Percentiles rank a stretch among this genome's conserved stretches.
phyloP scores from a whole-genome alignment of 2,329 filamentous ascomycete genomes.

The Cladosporium cucumerinum region DNA sequence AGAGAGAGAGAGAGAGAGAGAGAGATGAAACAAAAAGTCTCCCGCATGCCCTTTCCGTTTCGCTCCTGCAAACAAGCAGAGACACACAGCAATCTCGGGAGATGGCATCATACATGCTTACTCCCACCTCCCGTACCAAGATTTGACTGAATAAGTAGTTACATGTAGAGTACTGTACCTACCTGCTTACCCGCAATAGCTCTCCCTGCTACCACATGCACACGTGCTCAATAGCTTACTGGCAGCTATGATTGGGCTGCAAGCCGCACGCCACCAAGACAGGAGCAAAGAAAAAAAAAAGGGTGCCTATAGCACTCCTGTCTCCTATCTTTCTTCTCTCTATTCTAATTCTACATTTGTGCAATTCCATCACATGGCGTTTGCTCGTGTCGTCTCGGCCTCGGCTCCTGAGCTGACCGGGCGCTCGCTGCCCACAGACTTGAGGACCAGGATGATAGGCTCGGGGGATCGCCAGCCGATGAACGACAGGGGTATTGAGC shows the following conservation, averaged over 20 bases:
- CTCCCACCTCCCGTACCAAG: neutral
- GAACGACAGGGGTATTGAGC: slow-evolving; percentile 7
- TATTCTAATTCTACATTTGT: neutral
- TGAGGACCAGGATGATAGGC: slow-evolving; percentile 5
- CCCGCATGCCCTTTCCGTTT: neutral
- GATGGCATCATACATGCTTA: neutral
- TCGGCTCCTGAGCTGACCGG: neutral
- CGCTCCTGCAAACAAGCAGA: neutral
- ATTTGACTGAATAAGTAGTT: neutral
- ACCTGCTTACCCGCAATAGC: neutral
- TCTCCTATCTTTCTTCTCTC: neutral
- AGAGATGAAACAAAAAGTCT: neutral
- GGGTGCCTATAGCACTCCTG: neutral
- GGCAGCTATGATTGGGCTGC: slow-evolving; percentile 5
- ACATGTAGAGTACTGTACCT: neutral
- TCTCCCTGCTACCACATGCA: slow-evolving; percentile 1
- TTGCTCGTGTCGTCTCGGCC: slow-evolving; percentile 3
- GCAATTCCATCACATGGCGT: neutral
- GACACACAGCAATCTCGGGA: neutral
- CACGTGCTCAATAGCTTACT: neutral
- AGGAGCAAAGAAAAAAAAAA: neutral
- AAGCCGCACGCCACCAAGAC: neutral
- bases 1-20: too few relatives aligned
- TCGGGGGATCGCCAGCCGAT: slow-evolving; percentile 8
- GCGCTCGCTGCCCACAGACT: neutral